Evolutionary conservation across 129 eudicot genomes (phyloP), one percentile per base, ranked within the genome.

Genomic region (Ambrosia trifida): DNA sequence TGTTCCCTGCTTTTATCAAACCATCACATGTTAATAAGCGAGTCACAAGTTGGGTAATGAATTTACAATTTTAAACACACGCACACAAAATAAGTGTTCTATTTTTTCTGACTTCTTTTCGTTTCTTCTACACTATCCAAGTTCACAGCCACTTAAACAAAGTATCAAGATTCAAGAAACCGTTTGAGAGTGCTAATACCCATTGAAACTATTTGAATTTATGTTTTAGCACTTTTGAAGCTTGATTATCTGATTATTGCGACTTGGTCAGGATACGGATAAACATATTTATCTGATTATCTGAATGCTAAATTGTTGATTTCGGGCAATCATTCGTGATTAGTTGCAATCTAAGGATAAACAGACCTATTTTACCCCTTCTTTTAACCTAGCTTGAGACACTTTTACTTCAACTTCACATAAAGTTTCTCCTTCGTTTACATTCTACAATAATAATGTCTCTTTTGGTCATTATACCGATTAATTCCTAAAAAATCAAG

Each of bases 1-100:
- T 44, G 58, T 32, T 60, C 19, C 69, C 77, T 72, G 77, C 60
- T 72, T 72, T 72, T 16, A 72, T 45, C 69, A 14, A 60, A 72
- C 35, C 69, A 72, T 11, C 36, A 40, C 38, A 41, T 71, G 76
- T 71, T 71, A 57, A 19, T 35, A 52, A 35, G 36, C 38, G 18
- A 5, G 64, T 5, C 52, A 13, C 12, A 38, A 53, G 19, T 24
- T 10, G 28, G 65, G 41, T 36, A 13, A 28, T 20, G 19, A 38
- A 54, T 2, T 43, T 70, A 31, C n/a, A 54, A 38, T 18, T 16
- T 40, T 38, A 14, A 11, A 64, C 50, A 16, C 41, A 24, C n/a
- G n/a, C 28, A 24, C 28, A 24, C 28, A 24, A 24, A 24, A 24
- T 24, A 24, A 24, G 28, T 24, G 28, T 24, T 24, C 28, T 24